A percentile compares a stretch with the other conserved stretches of the same genome.
Conservation (phyloP, 495 filamentous ascomycete genomes). For the Tetracladium marchalianum region DNA sequence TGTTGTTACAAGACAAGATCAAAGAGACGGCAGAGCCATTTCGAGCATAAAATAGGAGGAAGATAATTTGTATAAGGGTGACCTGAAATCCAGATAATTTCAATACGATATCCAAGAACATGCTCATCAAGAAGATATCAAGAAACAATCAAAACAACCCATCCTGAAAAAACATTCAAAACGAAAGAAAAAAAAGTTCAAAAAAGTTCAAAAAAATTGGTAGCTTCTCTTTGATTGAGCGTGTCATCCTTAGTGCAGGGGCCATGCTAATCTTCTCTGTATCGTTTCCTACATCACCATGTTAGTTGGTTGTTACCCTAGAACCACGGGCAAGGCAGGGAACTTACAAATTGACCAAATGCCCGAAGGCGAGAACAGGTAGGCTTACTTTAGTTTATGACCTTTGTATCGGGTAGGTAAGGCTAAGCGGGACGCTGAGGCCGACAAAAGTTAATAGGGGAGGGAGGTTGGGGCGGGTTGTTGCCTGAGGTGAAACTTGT, state of each 20-base stretch:
- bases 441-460: too few relatives aligned
- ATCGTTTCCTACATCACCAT: slow-evolving; percentile 37
- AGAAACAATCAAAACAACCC: too few relatives aligned
- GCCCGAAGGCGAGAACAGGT: slow-evolving; percentile 47
- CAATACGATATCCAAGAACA: too few relatives aligned
- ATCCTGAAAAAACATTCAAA: not conserved
- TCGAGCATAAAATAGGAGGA: too few relatives aligned
- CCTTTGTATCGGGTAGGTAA: not conserved
- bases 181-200: not conserved
- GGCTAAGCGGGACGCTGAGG: not conserved
- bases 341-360: slow-evolving; percentile 59
- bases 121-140: too few relatives aligned
- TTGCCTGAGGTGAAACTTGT: too few relatives aligned
- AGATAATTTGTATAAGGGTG: too few relatives aligned
- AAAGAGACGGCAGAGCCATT: not conserved
- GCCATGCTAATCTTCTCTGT: slow-evolving; percentile 99
- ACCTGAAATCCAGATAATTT: too few relatives aligned
- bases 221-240: slow-evolving; percentile 97
- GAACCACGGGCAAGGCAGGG: not conserved
- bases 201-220: slow-evolving; percentile 51
- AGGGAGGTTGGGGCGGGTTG: too few relatives aligned
- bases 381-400: not conserved
- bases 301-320: not conserved
- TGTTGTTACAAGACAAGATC: not conserved
- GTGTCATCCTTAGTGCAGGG: slow-evolving; percentile 99